Evolutionary conservation across 768 basidiomycete genomes (phyloP).

Genomic region (Suillus lakei): DNA sequence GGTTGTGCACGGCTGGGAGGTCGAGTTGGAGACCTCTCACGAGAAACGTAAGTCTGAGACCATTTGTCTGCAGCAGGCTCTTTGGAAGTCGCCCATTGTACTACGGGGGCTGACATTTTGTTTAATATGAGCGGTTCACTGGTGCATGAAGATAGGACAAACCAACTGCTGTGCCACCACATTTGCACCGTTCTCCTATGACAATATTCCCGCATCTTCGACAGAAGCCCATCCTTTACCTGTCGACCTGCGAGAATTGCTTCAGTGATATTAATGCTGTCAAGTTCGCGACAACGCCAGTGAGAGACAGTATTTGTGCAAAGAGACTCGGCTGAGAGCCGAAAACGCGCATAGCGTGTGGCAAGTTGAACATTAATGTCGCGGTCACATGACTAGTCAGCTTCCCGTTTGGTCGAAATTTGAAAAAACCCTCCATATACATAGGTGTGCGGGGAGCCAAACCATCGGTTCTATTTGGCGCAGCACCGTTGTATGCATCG

Average conservation of each 20-base stretch:
- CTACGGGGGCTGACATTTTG: conserved; percentile 59
- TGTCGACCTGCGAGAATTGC: background rate
- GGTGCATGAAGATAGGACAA: conserved; percentile 34
- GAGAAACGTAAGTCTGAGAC: conserved; percentile 78
- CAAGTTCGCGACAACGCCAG: conserved; percentile 5
- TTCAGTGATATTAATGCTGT: background rate
- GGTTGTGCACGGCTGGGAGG: conserved; percentile 27
- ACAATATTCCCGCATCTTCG: conserved; percentile 87
- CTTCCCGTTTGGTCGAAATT: background rate
- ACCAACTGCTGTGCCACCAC: conserved; percentile 83
- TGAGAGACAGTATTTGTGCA: conserved; percentile 2
- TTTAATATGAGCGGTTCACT: conserved; percentile 19
- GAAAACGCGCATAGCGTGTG: conserved; percentile 5
- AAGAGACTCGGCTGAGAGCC: no score
- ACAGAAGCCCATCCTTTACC: conserved; percentile 74
- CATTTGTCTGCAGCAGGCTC: conserved; percentile 64
- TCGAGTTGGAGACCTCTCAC: conserved; percentile 51
- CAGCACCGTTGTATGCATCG: background rate
- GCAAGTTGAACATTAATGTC: conserved; percentile 7
- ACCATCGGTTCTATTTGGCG: background rate
- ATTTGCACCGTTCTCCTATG: conserved; percentile 69
- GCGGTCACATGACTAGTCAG: conserved; percentile 15
- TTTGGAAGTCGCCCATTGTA: conserved; percentile 59
- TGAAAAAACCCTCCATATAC: background rate
- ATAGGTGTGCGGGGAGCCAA: background rate